Conservation (phyloP, 257 asterid genomes). For the Solanum sejunctum region DNA sequence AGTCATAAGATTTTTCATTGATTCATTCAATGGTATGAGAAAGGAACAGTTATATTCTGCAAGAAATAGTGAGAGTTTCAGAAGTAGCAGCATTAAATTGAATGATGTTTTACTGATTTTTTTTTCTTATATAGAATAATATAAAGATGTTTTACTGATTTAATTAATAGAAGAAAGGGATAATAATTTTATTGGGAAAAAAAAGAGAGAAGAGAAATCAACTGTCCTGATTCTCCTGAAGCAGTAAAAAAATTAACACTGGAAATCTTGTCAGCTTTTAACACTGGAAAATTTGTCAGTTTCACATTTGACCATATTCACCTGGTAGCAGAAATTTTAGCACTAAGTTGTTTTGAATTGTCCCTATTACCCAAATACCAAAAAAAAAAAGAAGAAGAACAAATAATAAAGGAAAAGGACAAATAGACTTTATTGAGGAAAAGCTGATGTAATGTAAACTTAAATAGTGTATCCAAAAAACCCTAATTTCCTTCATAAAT, state of each 20-base stretch:
- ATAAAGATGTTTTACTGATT: not conserved
- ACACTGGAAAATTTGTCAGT: not conserved
- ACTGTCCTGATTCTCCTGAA: slow-evolving; percentile 5
- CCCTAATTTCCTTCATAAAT: not conserved
- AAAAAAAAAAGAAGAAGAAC: not conserved
- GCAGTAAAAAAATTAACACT: not conserved
- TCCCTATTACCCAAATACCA: not conserved
- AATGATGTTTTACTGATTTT: not conserved
- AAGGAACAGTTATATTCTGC: not conserved
- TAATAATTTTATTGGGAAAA: not conserved
- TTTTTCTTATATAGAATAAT: no score
- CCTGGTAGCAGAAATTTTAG: not conserved
- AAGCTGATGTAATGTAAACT: not conserved
- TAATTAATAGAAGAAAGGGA: not conserved
- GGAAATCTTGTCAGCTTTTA: not conserved
- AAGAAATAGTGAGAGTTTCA: not conserved
- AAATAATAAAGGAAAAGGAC: not conserved
- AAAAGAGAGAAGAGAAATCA: not conserved
- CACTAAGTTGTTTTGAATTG: not conserved
- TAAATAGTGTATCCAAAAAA: not conserved
- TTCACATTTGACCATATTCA: not conserved
- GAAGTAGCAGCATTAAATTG: not conserved
- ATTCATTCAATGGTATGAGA: not conserved
- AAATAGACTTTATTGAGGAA: not conserved
- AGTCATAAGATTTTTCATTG: not conserved